phyloP scores from a whole-genome alignment of 495 filamentous ascomycete genomes.

The Chaetomium tenue region DNA sequence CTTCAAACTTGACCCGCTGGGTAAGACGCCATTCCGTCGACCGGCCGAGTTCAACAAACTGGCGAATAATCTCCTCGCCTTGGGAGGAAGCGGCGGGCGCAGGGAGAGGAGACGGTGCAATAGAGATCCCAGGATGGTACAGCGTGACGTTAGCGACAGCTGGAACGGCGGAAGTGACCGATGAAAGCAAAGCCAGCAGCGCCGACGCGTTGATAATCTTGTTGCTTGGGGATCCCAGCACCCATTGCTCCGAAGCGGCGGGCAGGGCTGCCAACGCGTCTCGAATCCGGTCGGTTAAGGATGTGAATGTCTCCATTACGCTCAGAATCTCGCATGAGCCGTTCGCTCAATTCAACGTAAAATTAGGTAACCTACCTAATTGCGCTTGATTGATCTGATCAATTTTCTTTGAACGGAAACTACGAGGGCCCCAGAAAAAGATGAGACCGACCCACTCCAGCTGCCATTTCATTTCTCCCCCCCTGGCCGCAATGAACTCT shows the following conservation, averaged over 20 bases:
- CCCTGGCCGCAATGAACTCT: no score
- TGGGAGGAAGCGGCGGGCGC: conserved; percentile 32
- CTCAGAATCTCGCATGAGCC: not conserved
- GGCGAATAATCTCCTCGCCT: conserved; percentile 34
- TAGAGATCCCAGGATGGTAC: conserved; percentile 14
- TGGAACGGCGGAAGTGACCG: not conserved
- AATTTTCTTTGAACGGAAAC: no score
- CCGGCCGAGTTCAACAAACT: conserved; percentile 33
- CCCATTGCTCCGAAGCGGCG: conserved; percentile 6
- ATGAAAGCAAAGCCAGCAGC: conserved; percentile 7
- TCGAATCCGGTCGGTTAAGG: not conserved
- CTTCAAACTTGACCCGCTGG: conserved; percentile 36
- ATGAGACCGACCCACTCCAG: no score
- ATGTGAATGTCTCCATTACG: not conserved
- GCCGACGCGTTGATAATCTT: conserved; percentile 8
- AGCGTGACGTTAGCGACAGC: conserved; percentile 20
- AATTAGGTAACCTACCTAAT: no score
- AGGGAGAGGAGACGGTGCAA: conserved; percentile 30
- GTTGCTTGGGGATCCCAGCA: conserved; percentile 8
- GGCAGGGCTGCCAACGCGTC: conserved; percentile 3
- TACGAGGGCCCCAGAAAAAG: no score
- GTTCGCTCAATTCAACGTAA: not conserved
- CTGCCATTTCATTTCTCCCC: no score
- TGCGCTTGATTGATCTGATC: no score
- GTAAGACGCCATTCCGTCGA: conserved; percentile 38